phyloP scores from a whole-genome alignment of 2,329 filamentous ascomycete genomes.

The Clarireedia monteithiana region DNA sequence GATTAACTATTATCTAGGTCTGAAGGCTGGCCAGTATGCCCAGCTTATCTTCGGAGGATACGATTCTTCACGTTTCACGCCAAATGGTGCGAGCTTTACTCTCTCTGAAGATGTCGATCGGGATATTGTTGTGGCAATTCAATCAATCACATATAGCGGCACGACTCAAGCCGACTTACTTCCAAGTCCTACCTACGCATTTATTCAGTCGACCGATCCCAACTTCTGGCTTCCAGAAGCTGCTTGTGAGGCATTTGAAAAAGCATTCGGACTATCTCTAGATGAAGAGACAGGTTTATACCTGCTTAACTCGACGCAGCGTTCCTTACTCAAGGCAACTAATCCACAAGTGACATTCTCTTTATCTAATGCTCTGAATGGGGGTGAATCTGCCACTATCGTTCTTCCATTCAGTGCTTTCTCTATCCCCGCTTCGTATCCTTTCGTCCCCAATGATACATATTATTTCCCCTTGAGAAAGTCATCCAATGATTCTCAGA shows the following conservation, averaged over 20 bases:
- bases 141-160: conserved; percentile 34
- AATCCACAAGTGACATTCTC: conserved; percentile 27
- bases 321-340: conserved; percentile 17
- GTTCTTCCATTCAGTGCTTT: conserved; percentile 23
- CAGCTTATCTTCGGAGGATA: conserved; percentile 35
- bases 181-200: conserved; percentile 26
- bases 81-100: conserved; percentile 32
- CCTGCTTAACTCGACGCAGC: conserved; percentile 43
- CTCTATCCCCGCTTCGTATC: conserved; percentile 18
- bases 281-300: conserved; percentile 57
- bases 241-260: conserved; percentile 56
- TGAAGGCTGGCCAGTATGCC: conserved; percentile 28
- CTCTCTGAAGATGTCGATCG: conserved; percentile 33
- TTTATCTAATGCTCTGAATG: conserved; percentile 13
- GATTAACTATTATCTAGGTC: conserved; percentile 2
- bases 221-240: conserved; percentile 52
- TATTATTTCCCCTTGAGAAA: conserved; percentile 35
- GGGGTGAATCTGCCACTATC: conserved; percentile 25
- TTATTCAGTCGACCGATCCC: conserved; percentile 54
- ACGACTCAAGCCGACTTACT: conserved; percentile 26
- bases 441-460: conserved; percentile 34
- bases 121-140: conserved; percentile 33
- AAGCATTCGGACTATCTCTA: conserved; percentile 54
- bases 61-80: conserved; percentile 32
- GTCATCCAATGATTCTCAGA: conserved; percentile 29